Base-by-base conservation (phyloP, 176 grass and related monocot genomes). In the Zoysia pacifica region DNA sequence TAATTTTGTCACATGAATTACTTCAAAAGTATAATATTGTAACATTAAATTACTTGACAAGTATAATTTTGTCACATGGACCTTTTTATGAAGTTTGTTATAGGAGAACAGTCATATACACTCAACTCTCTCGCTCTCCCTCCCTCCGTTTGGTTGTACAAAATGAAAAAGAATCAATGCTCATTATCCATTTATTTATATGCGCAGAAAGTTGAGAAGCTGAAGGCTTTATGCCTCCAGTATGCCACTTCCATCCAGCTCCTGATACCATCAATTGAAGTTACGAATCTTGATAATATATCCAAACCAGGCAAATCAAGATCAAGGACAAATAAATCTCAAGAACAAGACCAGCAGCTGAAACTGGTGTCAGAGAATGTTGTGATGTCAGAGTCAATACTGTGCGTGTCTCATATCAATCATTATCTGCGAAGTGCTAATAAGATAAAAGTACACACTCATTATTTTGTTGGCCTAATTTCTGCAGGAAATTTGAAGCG, bases 161-260 rank as follows among this genome's bases (percentile, higher is more conserved):
- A 56, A 1, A 28, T 28, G 28, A 61, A 41, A 72, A 75, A 67
- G 62, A 65, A 65, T 10, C 3, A n/a, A 20, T 66, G 51, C 67
- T 86, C 70, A 46, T 78, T 69, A 49, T 64, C 18, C 53, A 40
- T 73, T 78, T 13, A 68, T 72, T 71, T 86, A 13, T 35, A 62
- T 59, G 49, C 77, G 82, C 88, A 99, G 86, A 99, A 93, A 91
- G 83, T 99, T 5, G 97, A 99, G 88, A 99, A 91, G 85, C 74
- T 93, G 84, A 99, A 96, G 78, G 78, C 84, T 67, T 50, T 91
- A 69, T 99, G 96, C 59, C 93, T 99, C 56, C 84, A 87, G 49
- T 99, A 99, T 81, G 92, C 90, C 11, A 91, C 86, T 69, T 93
- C 93, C 67, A 93, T 95, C 64, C 93, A 99, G 68, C 69, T 95